A percentile compares a stretch with the other conserved stretches of the same genome.
phyloP scores from a whole-genome alignment of 208 protist species.

The Trichomonas tenax region DNA sequence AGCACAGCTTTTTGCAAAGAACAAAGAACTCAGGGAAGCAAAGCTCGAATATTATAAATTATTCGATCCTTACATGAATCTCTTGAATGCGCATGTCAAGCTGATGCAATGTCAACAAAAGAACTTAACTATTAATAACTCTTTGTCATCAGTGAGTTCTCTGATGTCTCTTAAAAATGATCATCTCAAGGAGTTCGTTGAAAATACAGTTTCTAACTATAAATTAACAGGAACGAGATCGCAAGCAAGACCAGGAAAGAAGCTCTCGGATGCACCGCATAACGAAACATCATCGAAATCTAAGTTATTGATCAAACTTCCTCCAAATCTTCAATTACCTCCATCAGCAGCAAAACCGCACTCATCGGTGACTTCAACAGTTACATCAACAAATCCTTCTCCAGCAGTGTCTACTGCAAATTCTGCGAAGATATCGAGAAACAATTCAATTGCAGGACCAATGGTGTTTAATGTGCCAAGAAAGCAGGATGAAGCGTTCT shows the following conservation, averaged over 20 bases:
- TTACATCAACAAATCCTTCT: background rate
- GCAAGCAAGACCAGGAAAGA: background rate
- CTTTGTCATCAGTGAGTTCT: background rate
- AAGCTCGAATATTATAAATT: background rate
- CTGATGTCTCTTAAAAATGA: background rate
- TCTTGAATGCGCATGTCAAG: background rate
- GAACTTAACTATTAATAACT: background rate
- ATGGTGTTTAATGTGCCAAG: background rate
- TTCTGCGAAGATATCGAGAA: background rate
- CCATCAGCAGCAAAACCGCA: background rate
- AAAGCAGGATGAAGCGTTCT: background rate
- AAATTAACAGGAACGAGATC: background rate
- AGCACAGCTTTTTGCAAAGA: background rate
- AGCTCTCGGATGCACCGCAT: background rate
- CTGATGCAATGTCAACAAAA: background rate
- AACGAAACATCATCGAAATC: background rate
- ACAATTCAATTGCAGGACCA: background rate
- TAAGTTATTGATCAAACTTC: background rate
- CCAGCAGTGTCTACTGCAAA: background rate
- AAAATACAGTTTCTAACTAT: background rate
- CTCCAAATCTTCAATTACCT: background rate
- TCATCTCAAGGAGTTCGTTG: background rate
- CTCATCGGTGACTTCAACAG: background rate
- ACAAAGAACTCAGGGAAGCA: background rate
- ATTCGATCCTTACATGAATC: background rate